Base-by-base conservation (phyloP, 1,284 basidiomycete genomes). In the Papiliotrema terrestris region DNA sequence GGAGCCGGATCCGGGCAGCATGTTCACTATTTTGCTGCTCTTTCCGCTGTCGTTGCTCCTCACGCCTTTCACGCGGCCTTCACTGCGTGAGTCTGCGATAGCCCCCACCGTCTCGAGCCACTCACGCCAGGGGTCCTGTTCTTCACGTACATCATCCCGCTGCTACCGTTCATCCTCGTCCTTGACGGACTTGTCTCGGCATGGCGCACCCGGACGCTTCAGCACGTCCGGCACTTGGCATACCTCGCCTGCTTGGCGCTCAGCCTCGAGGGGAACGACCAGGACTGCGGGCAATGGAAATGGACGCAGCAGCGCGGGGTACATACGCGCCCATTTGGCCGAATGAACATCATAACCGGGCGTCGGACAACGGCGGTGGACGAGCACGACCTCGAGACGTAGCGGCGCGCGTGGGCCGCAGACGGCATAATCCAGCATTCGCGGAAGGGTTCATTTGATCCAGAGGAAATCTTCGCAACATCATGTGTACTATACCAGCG, bases 71-170 rank as follows among this genome's bases (percentile, higher is more conserved):
- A 55, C 52, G 26, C 54, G 56, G 36, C 70, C 69, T 15, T 60
- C 56, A 19, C 9, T 64, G 8, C 42, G 70, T 73, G 46, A 61
- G 69, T 65, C 38, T 2, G 9, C 15, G 20, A 9, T 17, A 17
- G 23, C n/a, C 45, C 45, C 29, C 6, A 32, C 29, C 5, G 5
- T 11, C n/a, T 20, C 43, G 22, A 17, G 39, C 48, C n/a, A 26
- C 46, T 52, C 32, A 15, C n/a, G 3, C 20, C 51, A 71, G 70
- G 44, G 6, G 62, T 59, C 20, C 59, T 74, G 8, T 59, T 74
- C 48, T 67, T 74, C 61, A 72, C 71, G 26, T 74, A 72, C 47
- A 42, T 69, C 20, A 63, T 74, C 32, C 72, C 72, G 14, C 45
- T 74, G 39, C 63, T 72, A 38, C 72, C 72, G 15, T 49, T 68